These are phyloP conservation scores for Cadophora luteo-olivacea DNA, from an alignment of 2,329 filamentous ascomycete genomes.

Conservation along the genomic window DNA sequence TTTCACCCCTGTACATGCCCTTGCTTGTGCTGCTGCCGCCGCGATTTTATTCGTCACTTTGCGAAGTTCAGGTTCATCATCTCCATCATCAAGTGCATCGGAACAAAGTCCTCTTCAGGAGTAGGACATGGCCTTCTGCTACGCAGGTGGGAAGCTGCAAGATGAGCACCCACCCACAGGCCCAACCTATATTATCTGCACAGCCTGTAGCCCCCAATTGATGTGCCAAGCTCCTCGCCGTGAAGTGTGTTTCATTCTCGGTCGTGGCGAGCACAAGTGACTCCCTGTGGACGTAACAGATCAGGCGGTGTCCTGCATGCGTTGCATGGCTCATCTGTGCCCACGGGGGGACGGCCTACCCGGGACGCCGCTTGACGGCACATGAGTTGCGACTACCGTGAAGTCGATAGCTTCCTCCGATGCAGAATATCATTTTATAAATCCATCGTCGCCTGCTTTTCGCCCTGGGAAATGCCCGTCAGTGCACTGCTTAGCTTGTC, in stretches of 20 bases:
- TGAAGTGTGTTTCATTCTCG: constrained; percentile 11
- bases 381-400: constrained; percentile 9
- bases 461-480: not conserved
- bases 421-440: not conserved
- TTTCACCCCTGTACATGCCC: not conserved
- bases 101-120: not conserved
- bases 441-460: not conserved
- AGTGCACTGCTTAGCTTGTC: not conserved
- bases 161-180: not conserved
- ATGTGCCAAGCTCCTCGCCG: not conserved
- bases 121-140: not conserved
- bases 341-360: constrained; percentile 5
- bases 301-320: constrained; percentile 20
- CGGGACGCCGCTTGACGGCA: constrained; percentile 10
- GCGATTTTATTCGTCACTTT: constrained; percentile 2
- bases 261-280: constrained; percentile 10
- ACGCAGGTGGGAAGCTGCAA: not conserved
- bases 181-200: constrained; percentile 6
- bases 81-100: constrained; percentile 14
- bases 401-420: not conserved
- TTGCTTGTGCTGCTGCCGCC: constrained; percentile 3
- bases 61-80: constrained; percentile 1
- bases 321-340: constrained; percentile 6
- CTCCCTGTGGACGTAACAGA: constrained; percentile 13
- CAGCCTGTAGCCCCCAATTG: constrained; percentile 16